Evolutionary conservation across 345 rosid species (phyloP).

Genomic region (Brassica cretica): DNA sequence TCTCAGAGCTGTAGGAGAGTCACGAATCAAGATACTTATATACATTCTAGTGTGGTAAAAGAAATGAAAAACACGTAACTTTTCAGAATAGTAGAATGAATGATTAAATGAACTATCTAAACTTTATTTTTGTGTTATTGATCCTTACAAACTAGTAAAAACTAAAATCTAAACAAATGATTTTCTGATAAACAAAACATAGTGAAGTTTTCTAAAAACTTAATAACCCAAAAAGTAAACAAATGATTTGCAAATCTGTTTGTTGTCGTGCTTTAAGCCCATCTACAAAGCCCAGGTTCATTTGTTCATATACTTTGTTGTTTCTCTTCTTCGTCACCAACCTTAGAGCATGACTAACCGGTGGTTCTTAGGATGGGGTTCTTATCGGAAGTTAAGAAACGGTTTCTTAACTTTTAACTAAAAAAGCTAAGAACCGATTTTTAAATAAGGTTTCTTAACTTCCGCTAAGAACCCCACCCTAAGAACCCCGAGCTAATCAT

Average conservation of each 20-base stretch:
- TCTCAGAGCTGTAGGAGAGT: neutral
- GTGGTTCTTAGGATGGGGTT: too few species aligned
- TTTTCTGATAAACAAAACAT: neutral
- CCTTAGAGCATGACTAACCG: neutral
- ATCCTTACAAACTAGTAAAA: neutral
- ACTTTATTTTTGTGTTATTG: neutral
- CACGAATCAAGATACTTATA: neutral
- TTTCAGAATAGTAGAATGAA: neutral
- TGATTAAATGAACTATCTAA: neutral
- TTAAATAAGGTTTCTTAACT: too few species aligned
- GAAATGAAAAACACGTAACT: neutral
- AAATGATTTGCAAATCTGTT: neutral
- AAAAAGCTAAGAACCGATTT: too few species aligned
- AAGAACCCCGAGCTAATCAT: too few species aligned
- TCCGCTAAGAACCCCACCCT: too few species aligned
- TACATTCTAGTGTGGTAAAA: neutral
- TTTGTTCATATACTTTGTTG: neutral
- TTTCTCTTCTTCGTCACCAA: neutral
- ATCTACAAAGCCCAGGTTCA: constrained; percentile 4
- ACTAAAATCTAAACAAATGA: neutral
- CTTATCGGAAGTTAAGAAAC: too few species aligned
- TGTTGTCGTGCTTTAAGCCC: constrained; percentile 1
- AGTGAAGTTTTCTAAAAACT: neutral
- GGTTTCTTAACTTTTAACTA: too few species aligned
- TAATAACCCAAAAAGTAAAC: neutral